phyloP scores from a whole-genome alignment of 2,329 filamentous ascomycete genomes.

The Fusarium hostae region DNA sequence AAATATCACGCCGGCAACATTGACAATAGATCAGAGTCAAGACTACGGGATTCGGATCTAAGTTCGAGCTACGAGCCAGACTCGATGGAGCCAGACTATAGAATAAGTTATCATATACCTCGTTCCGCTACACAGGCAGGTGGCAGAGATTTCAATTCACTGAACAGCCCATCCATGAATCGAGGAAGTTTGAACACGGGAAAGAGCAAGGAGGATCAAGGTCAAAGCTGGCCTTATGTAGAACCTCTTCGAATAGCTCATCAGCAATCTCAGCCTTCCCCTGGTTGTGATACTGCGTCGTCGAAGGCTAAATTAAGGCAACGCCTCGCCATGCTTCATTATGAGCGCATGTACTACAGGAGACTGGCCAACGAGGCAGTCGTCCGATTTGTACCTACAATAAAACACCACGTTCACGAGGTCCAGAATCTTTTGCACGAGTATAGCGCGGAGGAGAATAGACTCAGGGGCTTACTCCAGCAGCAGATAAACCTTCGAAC shows the following conservation, averaged over 20 bases:
- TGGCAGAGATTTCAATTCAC: neutral
- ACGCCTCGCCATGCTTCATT: neutral
- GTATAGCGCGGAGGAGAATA: neutral
- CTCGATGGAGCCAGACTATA: neutral
- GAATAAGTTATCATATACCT: no score
- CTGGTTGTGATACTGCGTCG: neutral
- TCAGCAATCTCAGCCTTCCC: neutral
- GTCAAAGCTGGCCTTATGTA: neutral
- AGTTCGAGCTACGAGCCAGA: neutral
- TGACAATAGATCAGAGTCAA: neutral
- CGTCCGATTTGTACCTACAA: neutral
- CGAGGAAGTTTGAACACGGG: neutral
- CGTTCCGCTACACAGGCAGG: no score
- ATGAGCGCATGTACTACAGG: neutral
- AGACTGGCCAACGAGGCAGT: neutral
- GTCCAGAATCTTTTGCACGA: neutral
- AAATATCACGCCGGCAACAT: neutral
- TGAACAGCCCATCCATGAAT: neutral
- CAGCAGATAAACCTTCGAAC: conserved; percentile 1
- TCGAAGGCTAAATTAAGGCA: neutral
- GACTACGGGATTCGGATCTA: neutral
- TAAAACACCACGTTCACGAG: neutral
- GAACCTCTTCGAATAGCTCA: neutral
- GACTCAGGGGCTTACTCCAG: neutral
- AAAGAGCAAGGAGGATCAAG: neutral